phyloP scores from a whole-genome alignment of 345 rosid genomes.

The Mallotus nudiflorus region DNA sequence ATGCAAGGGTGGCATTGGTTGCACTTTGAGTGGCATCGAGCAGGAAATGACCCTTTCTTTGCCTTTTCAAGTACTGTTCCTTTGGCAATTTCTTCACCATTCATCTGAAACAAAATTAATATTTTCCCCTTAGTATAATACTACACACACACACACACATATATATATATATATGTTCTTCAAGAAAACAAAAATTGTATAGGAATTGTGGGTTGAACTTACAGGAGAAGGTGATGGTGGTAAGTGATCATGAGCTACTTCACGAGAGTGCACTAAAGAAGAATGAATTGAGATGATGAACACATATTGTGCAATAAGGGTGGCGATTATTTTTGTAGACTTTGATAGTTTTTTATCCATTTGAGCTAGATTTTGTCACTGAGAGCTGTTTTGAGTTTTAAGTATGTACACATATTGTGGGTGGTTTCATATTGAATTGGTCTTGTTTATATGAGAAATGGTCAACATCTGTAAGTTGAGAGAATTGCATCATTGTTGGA shows the following conservation, averaged over 20 bases:
- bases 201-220: not conserved
- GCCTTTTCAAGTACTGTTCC: not conserved
- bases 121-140: too few species aligned
- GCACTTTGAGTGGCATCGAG: constrained; percentile 14
- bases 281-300: not conserved
- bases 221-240: not conserved
- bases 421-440: not conserved
- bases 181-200: too few species aligned
- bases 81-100: not conserved
- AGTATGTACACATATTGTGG: not conserved
- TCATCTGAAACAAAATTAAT: not conserved
- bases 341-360: not conserved
- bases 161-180: too few species aligned
- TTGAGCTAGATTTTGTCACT: not conserved
- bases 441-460: constrained; percentile 3
- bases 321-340: too few species aligned
- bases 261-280: not conserved
- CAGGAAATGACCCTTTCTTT: constrained; percentile 20
- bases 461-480: constrained; percentile 1
- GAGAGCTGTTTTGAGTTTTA: not conserved
- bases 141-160: too few species aligned
- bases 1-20: constrained; percentile 15
- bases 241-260: not conserved
- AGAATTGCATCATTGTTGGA: constrained; percentile 6
- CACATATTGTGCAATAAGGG: too few species aligned